Evolutionary conservation across 1,139 yeast species (phyloP).

Genomic region (Spencermartinsiella ligniputridi): DNA sequence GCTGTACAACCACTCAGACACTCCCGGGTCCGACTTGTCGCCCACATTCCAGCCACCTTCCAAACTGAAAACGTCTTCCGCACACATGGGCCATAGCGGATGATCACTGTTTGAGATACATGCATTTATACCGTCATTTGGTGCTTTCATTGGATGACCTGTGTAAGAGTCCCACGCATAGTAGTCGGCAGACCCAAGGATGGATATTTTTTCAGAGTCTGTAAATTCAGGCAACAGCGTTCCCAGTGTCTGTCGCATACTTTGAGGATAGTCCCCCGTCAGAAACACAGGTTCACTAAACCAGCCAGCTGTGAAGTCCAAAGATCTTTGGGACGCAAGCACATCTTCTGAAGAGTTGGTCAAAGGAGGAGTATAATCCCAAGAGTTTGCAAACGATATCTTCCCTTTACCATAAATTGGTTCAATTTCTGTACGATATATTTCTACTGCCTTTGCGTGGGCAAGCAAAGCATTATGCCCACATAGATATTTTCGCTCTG

Average conservation of each 20-base stretch:
- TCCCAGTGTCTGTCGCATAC: slow-evolving; percentile 28
- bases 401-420: slow-evolving; percentile 27
- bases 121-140: slow-evolving; percentile 26
- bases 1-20: slow-evolving; percentile 21
- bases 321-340: slow-evolving; percentile 31
- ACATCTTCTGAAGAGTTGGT: slow-evolving; percentile 16
- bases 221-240: slow-evolving; percentile 28
- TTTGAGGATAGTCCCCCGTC: slow-evolving; percentile 35
- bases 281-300: slow-evolving; percentile 35
- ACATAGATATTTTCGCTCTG: slow-evolving; percentile 18
- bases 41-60: slow-evolving; percentile 36
- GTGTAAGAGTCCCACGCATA: slow-evolving; percentile 40
- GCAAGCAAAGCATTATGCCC: slow-evolving; percentile 34
- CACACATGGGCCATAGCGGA: slow-evolving; percentile 21
- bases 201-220: slow-evolving; percentile 28
- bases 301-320: slow-evolving; percentile 32
- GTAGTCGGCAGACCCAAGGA: slow-evolving; percentile 33
- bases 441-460: slow-evolving; percentile 32
- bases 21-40: slow-evolving; percentile 26
- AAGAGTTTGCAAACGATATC: slow-evolving; percentile 27
- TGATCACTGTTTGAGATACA: slow-evolving; percentile 24
- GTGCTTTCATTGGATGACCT: slow-evolving; percentile 29
- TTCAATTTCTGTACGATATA: slow-evolving; percentile 33
- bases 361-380: slow-evolving; percentile 27
- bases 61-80: slow-evolving; percentile 18